Evolutionary conservation across 2,329 filamentous ascomycete genomes (phyloP).

Genomic region (Venturia aucupariae): DNA sequence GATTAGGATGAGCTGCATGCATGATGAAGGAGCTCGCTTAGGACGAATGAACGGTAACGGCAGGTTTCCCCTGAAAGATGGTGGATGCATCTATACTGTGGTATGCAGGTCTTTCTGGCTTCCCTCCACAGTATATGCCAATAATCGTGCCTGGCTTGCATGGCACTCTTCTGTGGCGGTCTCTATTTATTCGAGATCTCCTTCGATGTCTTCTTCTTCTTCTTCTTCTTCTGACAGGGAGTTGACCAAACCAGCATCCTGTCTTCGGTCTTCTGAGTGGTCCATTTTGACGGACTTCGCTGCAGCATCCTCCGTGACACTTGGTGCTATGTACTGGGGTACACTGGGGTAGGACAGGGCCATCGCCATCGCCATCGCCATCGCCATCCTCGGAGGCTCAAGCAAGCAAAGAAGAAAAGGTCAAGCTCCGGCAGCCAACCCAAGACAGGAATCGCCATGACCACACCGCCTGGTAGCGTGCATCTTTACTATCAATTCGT

Average conservation of each 20-base stretch:
- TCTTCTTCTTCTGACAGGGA: too few relatives aligned
- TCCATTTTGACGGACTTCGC: neutral
- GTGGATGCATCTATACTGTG: neutral
- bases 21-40: neutral
- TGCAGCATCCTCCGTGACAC: neutral
- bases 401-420: neutral
- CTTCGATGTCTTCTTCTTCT: too few relatives aligned
- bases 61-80: neutral
- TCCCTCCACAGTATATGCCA: too few relatives aligned
- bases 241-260: neutral
- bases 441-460: neutral
- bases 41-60: too few relatives aligned
- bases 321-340: neutral
- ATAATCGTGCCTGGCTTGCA: too few relatives aligned
- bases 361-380: too few relatives aligned
- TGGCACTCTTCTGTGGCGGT: too few relatives aligned
- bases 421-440: neutral
- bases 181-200: too few relatives aligned
- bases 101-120: neutral
- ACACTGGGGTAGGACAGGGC: neutral
- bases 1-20: neutral
- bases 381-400: too few relatives aligned
- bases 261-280: neutral
- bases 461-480: neutral
- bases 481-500: neutral